Percentiles rank a stretch among this genome's conserved stretches.
These are phyloP conservation scores for Microthlaspi erraticum DNA, from an alignment of 345 rosid genomes.

Conservation along the genomic window DNA sequence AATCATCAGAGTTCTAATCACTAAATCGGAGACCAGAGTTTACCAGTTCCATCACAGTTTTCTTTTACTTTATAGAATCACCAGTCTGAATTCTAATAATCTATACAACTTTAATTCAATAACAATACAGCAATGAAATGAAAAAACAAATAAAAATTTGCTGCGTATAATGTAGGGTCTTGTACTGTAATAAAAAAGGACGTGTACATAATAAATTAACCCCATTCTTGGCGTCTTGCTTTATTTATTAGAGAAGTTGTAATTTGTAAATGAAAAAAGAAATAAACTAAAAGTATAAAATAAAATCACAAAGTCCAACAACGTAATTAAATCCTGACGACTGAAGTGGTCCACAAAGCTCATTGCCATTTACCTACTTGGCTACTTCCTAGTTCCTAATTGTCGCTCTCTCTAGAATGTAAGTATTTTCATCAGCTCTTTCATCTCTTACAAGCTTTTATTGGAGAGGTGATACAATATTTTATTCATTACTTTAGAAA, in stretches of 20 bases:
- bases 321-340: conserved; percentile 27
- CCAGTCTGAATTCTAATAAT: too few relatives aligned
- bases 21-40: too few relatives aligned
- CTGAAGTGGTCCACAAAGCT: conserved; percentile 38
- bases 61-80: too few relatives aligned
- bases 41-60: too few relatives aligned
- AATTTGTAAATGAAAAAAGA: not conserved
- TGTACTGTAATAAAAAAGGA: not conserved
- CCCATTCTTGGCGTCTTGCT: not conserved
- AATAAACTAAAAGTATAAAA: not conserved
- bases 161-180: too few relatives aligned
- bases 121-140: too few relatives aligned
- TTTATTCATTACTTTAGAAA: conserved; percentile 3
- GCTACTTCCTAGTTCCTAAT: not conserved
- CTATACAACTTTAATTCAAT: too few relatives aligned
- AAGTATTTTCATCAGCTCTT: too few relatives aligned
- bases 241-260: not conserved
- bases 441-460: conserved; percentile 33
- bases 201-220: not conserved
- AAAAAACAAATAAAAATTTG: too few relatives aligned
- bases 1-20: too few relatives aligned
- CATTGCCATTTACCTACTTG: conserved; percentile 16
- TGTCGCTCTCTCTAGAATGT: conserved; percentile 34
- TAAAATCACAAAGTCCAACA: conserved; percentile 20
- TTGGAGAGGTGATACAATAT: conserved; percentile 27